These are phyloP conservation scores for Cymbopogon citratus DNA, from an alignment of 176 grass and related monocot genomes.

Conservation along the genomic window DNA sequence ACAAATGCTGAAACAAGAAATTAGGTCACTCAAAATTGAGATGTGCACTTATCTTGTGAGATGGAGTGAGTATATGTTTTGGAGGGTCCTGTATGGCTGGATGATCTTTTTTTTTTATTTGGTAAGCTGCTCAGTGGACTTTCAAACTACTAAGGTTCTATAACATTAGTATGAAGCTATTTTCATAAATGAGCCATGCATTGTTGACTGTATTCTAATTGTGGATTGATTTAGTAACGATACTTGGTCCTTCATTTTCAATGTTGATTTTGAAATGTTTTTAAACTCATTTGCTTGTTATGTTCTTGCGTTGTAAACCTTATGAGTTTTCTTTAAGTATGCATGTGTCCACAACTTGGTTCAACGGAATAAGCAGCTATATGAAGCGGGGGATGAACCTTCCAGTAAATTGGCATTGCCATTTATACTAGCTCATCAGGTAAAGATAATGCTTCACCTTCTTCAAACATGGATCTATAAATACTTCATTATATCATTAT, in stretches of 20 bases:
- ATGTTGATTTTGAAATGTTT: not conserved
- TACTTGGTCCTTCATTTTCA: too few relatives aligned
- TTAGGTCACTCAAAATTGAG: too few relatives aligned
- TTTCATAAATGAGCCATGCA: too few relatives aligned
- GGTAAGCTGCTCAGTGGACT: too few relatives aligned
- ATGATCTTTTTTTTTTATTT: too few relatives aligned
- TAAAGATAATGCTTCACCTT: slow-evolving; percentile 24
- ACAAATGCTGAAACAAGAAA: too few relatives aligned
- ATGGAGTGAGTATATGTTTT: too few relatives aligned
- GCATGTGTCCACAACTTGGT: slow-evolving; percentile 77
- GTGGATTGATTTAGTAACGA: too few relatives aligned
- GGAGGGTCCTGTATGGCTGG: too few relatives aligned
- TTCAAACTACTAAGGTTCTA: not conserved
- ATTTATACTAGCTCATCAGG: slow-evolving; percentile 93
- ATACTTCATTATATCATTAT: not conserved
- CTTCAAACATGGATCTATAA: not conserved
- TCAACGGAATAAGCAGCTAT: slow-evolving; percentile 75
- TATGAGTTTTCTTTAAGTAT: slow-evolving; percentile 28
- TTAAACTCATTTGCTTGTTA: not conserved
- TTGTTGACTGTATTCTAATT: too few relatives aligned
- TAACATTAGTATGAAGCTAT: too few relatives aligned
- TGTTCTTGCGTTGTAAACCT: not conserved
- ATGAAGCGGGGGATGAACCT: slow-evolving; percentile 50
- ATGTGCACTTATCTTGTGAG: too few relatives aligned
- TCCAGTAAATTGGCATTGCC: slow-evolving; percentile 76